Evolutionary conservation across 805 yeast genomes (phyloP), one percentile per base, ranked within the genome.

Genomic region (Priceomyces melissophilus): DNA sequence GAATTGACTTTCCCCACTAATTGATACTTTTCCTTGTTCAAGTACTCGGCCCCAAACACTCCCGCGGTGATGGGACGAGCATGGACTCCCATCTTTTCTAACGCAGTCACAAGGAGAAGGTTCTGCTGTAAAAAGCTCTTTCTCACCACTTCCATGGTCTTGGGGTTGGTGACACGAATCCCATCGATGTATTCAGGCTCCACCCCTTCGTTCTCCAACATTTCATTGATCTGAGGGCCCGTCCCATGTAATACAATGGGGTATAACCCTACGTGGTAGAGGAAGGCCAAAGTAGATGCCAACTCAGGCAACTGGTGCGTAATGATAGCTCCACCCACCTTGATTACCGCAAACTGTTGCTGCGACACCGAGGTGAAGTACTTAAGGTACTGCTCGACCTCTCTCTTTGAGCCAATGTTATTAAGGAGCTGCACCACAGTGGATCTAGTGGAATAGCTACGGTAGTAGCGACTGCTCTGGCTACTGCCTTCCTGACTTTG

Each of bases 61-160:
- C 99, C 99, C 30, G 95, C 91, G 17, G 97, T 93, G 55, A 93
- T 91, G 43, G 99, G 99, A 65, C 99, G 81, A 11, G 99, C 99
- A 49, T 90, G 90, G 41, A 93, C 99, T 35, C 99, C 99, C 79
- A 88, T 79, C 60, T 85, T 81, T 67, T 93, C 99, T 45, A 93
- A 75, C 16, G 99, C 98, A 37, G 96, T 91, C 16, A 93, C 99
- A 39, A 93, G 76, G 57, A 89, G 84, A 61, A 95, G 78, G 69
- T 93, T 93, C 67, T 93, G 99, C 67, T 93, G 96, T 50, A 93
- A 69, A 71, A 93, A 93, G 63, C 97, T 90, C 57, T 83, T 80
- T 67, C 99, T 84, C 32, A 95, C 99, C 23, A 93, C 96, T 46
- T 86, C 76, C 98, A 93, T 93, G 17, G 99, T 93, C 51, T 84